Conservation (phyloP, 2,329 filamentous ascomycete species). For the Fusarium burgessii region DNA sequence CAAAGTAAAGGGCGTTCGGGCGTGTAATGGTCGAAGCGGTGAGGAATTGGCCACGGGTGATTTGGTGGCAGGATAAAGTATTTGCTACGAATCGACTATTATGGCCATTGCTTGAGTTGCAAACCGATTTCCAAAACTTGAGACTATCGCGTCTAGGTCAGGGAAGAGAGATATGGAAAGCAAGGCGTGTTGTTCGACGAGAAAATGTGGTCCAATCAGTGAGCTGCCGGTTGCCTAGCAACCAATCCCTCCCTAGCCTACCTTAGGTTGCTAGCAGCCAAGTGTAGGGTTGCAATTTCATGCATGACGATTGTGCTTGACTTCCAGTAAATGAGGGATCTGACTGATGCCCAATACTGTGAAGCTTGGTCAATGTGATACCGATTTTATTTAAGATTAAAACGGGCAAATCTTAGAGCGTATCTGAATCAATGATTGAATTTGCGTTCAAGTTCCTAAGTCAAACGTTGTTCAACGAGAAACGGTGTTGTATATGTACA, state of each 20-base stretch:
- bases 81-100: slow-evolving; percentile 56
- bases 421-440: not conserved
- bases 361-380: not conserved
- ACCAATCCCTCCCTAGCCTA: slow-evolving; percentile 34
- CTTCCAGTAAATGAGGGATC: not conserved
- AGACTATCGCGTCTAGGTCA: slow-evolving; percentile 51
- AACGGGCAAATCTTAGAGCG: not conserved
- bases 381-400: not conserved
- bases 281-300: slow-evolving; percentile 30
- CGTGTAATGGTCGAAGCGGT: slow-evolving; percentile 24
- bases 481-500: not conserved
- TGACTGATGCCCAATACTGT: not conserved
- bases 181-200: slow-evolving; percentile 46
- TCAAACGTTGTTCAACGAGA: not conserved
- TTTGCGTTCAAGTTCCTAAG: not conserved
- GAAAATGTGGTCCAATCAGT: slow-evolving; percentile 48
- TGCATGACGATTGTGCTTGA: slow-evolving; percentile 4
- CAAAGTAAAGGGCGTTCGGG: slow-evolving; percentile 37
- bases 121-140: slow-evolving; percentile 51
- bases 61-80: slow-evolving; percentile 45
- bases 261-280: slow-evolving; percentile 5
- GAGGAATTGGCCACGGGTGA: slow-evolving; percentile 33
- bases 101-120: slow-evolving; percentile 53
- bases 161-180: slow-evolving; percentile 39
- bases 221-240: slow-evolving; percentile 49